These are phyloP conservation scores for Suillus americanus DNA, from an alignment of 768 basidiomycete genomes.

Conservation along the genomic window DNA sequence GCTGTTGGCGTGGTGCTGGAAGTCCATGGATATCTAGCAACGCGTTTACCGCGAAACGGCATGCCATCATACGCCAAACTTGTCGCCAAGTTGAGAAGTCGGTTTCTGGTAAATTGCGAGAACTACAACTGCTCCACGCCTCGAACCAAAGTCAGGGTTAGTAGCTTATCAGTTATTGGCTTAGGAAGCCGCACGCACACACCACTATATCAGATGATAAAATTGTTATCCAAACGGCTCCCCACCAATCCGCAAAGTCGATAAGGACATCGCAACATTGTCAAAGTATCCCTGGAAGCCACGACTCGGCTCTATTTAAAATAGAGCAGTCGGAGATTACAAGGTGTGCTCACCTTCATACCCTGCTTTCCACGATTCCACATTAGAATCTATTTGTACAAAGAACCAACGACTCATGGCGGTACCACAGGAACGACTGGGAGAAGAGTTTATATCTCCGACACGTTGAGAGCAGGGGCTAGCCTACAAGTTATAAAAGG, in stretches of 20 bases:
- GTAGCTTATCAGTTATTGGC: neutral
- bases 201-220: conserved; percentile 4
- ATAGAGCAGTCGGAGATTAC: neutral
- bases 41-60: neutral
- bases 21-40: neutral
- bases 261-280: neutral
- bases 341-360: neutral
- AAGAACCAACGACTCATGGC: neutral
- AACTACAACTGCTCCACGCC: neutral
- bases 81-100: neutral
- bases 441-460: neutral
- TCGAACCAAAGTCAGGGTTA: neutral
- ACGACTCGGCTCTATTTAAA: neutral
- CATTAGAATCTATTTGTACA: neutral
- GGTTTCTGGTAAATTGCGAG: neutral
- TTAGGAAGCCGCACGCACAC: neutral
- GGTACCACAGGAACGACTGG: neutral
- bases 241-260: conserved; percentile 18
- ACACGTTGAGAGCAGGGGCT: neutral
- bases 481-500: neutral
- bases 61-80: neutral
- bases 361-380: neutral
- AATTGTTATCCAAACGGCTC: conserved; percentile 21
- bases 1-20: neutral
- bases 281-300: neutral